Conservation (phyloP, 345 rosid species). For the Moricandia moricandioides region DNA sequence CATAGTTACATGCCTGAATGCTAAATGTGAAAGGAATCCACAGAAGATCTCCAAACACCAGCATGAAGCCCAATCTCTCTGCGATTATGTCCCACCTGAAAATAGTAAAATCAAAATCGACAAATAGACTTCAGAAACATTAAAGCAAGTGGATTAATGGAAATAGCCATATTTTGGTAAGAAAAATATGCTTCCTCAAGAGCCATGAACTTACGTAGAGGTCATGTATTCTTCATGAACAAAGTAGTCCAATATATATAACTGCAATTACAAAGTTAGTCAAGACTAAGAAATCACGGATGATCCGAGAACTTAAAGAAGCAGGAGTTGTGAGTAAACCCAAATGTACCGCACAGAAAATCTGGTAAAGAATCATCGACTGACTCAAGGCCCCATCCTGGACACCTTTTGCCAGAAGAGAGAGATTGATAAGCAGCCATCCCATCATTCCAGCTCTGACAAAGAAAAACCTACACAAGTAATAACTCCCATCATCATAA, state of each 20-base stretch:
- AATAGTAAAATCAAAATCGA: background rate
- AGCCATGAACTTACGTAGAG: conserved; percentile 68
- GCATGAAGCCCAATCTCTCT: conserved; percentile 93
- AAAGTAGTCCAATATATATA: conserved; percentile 80
- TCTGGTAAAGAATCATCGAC: conserved; percentile 88
- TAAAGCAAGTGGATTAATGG: background rate
- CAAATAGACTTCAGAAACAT: background rate
- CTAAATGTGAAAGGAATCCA: conserved; percentile 97
- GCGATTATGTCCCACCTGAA: conserved; percentile 96
- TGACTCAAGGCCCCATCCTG: conserved; percentile 48
- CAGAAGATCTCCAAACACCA: conserved; percentile 90
- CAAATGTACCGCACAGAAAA: conserved; percentile 66
- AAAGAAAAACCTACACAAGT: conserved; percentile 68
- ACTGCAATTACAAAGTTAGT: conserved; percentile 41
- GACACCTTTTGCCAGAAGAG: conserved; percentile 72
- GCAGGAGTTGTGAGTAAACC: conserved; percentile 5
- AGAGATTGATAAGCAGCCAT: conserved; percentile 87
- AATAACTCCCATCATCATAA: conserved; percentile 2
- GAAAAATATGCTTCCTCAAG: background rate
- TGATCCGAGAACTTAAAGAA: background rate
- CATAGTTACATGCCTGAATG: conserved; percentile 68
- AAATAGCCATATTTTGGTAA: background rate
- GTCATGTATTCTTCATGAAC: conserved; percentile 88
- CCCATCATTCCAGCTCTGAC: conserved; percentile 99
- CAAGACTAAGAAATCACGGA: conserved; percentile 2